A percentile compares a stretch with the other conserved stretches of the same genome.
Conservation (phyloP, 805 yeast species). For the Alloascoidea hylecoeti region DNA sequence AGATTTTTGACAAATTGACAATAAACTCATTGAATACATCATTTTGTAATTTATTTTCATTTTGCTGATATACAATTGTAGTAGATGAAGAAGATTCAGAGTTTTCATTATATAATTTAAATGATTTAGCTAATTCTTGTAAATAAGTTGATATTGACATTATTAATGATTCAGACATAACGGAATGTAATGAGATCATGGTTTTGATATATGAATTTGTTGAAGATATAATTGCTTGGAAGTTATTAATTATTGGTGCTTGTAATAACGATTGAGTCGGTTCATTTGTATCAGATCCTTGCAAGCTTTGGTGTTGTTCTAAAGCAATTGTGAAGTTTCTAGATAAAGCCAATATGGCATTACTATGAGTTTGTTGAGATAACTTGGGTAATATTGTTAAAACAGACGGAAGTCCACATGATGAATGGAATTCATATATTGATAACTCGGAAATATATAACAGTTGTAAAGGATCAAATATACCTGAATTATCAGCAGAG, state of each 20-base stretch:
- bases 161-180: too few species aligned
- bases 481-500: neutral
- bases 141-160: too few species aligned
- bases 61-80: neutral
- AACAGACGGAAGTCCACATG: neutral
- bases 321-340: neutral
- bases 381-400: neutral
- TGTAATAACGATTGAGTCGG: neutral
- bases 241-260: neutral
- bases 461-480: neutral
- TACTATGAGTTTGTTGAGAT: neutral
- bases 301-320: neutral
- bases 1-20: neutral
- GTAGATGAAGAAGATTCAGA: neutral
- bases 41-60: neutral
- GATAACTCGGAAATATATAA: neutral
- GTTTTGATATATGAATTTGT: neutral
- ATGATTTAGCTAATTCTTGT: neutral
- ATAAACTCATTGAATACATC: neutral
- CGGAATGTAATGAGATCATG: too few species aligned
- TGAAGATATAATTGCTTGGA: neutral
- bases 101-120: neutral
- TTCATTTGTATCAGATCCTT: neutral
- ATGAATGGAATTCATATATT: neutral
- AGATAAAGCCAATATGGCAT: neutral